Evolutionary conservation across 371 early-diverging fungal genomes (phyloP), one percentile per base, ranked within the genome.

Genomic region (Mucor piriformis): DNA sequence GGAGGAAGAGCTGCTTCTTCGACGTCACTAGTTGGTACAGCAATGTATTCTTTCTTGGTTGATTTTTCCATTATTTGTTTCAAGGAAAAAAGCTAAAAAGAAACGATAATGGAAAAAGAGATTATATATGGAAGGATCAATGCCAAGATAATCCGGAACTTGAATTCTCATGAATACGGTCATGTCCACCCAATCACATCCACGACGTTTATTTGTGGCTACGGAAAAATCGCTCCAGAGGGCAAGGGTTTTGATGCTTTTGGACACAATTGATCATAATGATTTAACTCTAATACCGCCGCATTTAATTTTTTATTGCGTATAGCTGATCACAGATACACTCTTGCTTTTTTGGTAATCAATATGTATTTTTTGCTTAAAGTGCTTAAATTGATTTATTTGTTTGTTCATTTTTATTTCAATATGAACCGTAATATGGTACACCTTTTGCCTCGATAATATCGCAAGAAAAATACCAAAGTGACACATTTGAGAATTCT

Each of bases 21-120:
- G 11, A 42, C 34, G 18, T 67, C 62, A 7, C 35, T 37, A 5
- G 67, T 67, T n/a, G 67, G 67, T 12, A 67, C 61, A 37, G 63
- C 46, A 21, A 59, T 44, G 27, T 67, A 67, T 46, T 67, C 62
- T 5, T 55, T 33, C 33, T 57, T 57, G 24, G 27, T 10, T 12
- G 49, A 44, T 33, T 61, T 61, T 53, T 66, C 61, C 61, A 66
- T 61, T 18, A 3, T 63, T 15, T 20, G 20, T 18, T 15, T 18
- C 21, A 37, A n/a, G 3, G 29, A 49, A 21, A 32, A 52, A 51
- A 32, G 23, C 27, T 10, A 38, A 49, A 56, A 54, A 61, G 37
- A 18, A 18, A n/a, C 6, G 37, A 13, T 37, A 37, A 33, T 15
- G n/a, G 35, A 35, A 51, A 38, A 29, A 20, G 44, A 35, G 44